Percentiles rank a stretch among this genome's conserved stretches.
Conservation (phyloP, 352 stramenopile genomes). For the Phytophthora melonis region DNA sequence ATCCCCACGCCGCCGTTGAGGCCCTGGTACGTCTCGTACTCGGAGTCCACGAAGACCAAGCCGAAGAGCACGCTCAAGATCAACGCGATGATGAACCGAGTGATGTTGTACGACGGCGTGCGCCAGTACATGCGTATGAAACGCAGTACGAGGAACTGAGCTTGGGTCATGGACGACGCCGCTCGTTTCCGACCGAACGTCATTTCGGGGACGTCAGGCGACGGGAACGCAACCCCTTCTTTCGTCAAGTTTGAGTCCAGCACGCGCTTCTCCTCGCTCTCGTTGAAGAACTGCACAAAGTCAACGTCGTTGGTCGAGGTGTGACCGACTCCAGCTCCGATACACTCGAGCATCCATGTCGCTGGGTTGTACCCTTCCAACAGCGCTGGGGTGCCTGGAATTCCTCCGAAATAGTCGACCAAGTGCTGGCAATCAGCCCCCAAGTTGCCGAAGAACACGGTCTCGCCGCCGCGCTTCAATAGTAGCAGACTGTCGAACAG, state of each 20-base stretch:
- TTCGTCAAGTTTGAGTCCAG: constrained; percentile 45
- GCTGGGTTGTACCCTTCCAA: constrained; percentile 57
- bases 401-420: constrained; percentile 65
- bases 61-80: constrained; percentile 69
- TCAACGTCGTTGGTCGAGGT: constrained; percentile 24
- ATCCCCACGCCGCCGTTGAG: constrained; percentile 67
- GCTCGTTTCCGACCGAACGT: constrained; percentile 51
- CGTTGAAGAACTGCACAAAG: constrained; percentile 41
- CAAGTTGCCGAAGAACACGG: constrained; percentile 83
- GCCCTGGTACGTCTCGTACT: constrained; percentile 50
- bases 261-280: constrained; percentile 37
- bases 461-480: constrained; percentile 24
- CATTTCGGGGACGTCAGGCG: constrained; percentile 37
- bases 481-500: too few species aligned
- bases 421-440: constrained; percentile 58
- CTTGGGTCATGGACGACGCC: constrained; percentile 25
- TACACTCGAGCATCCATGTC: constrained; percentile 54
- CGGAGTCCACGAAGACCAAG: constrained; percentile 69
- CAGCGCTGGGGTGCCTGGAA: constrained; percentile 58
- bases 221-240: constrained; percentile 43
- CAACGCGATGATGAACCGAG: constrained; percentile 62
- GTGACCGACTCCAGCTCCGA: constrained; percentile 48
- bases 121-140: constrained; percentile 81
- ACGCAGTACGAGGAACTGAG: constrained; percentile 41
- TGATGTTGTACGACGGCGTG: constrained; percentile 85